Base-by-base conservation (phyloP, 345 rosid genomes). In the Gossypium bickii region DNA sequence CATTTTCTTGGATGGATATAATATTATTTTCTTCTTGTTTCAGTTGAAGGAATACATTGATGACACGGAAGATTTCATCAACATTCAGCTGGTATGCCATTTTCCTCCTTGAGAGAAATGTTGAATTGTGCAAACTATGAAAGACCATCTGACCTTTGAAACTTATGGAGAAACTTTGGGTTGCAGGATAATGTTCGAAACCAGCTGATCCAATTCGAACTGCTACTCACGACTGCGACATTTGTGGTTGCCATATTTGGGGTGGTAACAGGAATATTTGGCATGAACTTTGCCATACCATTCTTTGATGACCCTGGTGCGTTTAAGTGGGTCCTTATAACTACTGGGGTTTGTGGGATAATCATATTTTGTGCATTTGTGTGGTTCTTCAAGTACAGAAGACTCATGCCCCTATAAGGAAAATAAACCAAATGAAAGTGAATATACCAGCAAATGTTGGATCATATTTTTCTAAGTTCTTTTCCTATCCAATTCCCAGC, bases 21-120 rank as follows among this genome's bases (percentile, higher is more conserved):
- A 53, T 66, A 27, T 7, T 68, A 38, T 74, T 70, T 47, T 27
- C 48, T 57, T 56, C 69, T 70, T 76, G 65, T 82, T 77, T 76
- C 94, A 95, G 98, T 82, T 95, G 82, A 95, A 95, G 89, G 99
- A 95, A 82, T 95, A 91, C 84, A 95, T 95, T 64, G 98, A 93
- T 73, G 97, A 91, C 76, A 95, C 97, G 8, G 99, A 93, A 82
- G 99, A 93, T 83, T 93, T 95, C 84, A 91, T 95, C 65, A 95
- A 93, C 84, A 95, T 95, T 82, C 98, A 95, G 88, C 84, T 93
- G 93, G 95, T 87, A 86, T 41, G 72, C 61, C 16, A 53, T 41
- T 64, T 63, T 66, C 66, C 71, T 59, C 16, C 24, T 67, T 58
- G 60, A 52, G 44, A 62, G 25, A 51, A 61, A 10, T 55, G 9